Evolutionary conservation across 352 stramenopile species (phyloP), one percentile per base, ranked within the genome.

Genomic region (Pseudoperonospora humuli): DNA sequence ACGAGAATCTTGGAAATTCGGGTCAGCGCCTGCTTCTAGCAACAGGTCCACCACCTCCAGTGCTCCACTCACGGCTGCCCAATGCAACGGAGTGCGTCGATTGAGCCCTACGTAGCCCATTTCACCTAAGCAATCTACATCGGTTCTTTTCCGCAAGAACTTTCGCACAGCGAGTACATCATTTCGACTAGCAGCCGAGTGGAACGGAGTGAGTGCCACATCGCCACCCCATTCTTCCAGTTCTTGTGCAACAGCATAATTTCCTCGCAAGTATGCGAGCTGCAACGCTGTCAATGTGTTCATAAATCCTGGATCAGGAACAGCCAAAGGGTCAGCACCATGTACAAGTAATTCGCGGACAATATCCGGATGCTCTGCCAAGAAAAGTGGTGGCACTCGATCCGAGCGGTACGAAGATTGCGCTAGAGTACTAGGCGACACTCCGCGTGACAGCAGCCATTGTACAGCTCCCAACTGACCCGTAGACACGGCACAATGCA

Each of bases 261-360:
- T 88, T 6, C 74, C 66, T 27, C 80, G 69, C 20, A 92, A 26
- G 43, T 92, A 92, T 15, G 79, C 76, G 3, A 89, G 52, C 26
- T 92, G 76, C 15, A 92, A 61, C 3, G 67, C 79, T 3, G 79
- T 89, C 3, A 92, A 32, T 9, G 79, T 92, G 58, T 92, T 88
- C 68, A 85, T 80, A 52, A 72, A 73, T 9, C 79, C 79, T n/a
- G 79, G 74, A 18, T 91, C 76, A 0, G 79, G 79, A 18, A 88
- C 67, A 8, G 57, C 64, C 1, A 91, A 35, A 10, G 77, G 67
- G 29, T 92, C 67, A 5, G 76, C 79, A 42, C 76, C 76, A 20
- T 79, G 47, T 7, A 79, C 64, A 3, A 92, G 57, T 10, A 92
- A 46, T 31, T 81, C 71, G 7, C 61, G 61, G 2, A 87, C 73